Evolutionary conservation across 2,329 filamentous ascomycete genomes (phyloP).

Genomic region (Diplodia intermedia): DNA sequence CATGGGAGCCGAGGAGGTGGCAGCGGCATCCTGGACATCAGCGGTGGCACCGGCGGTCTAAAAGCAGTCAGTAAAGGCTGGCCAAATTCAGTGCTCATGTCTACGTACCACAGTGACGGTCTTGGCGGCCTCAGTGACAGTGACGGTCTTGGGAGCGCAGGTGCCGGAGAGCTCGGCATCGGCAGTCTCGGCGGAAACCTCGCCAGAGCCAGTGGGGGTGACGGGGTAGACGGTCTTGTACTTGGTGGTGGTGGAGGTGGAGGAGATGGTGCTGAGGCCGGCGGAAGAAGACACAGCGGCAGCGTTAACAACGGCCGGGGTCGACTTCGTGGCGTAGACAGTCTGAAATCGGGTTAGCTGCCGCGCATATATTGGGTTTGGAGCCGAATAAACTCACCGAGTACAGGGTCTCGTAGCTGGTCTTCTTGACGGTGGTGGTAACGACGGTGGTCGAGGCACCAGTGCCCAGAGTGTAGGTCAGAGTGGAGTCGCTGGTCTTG

Average conservation of each 20-base stretch:
- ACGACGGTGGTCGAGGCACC: conserved; percentile 55
- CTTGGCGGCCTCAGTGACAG: conserved; percentile 48
- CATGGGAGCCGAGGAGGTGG: conserved; percentile 28
- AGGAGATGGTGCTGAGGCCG: conserved; percentile 42
- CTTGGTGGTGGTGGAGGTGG: conserved; percentile 47
- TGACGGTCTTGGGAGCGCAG: conserved; percentile 40
- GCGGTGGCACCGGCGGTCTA: conserved; percentile 4
- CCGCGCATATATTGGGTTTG: not conserved
- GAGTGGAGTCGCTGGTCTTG: conserved; percentile 27
- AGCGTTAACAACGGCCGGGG: conserved; percentile 25
- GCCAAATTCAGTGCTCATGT: too few species aligned
- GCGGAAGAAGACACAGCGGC: conserved; percentile 26
- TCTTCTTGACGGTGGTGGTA: conserved; percentile 53
- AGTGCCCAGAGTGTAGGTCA: conserved; percentile 49
- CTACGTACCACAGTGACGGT: conserved; percentile 46
- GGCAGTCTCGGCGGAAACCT: conserved; percentile 24
- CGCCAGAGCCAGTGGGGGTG: conserved; percentile 30
- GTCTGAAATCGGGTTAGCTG: conserved; percentile 20
- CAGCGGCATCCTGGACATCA: conserved; percentile 21
- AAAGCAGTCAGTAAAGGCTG: not conserved
- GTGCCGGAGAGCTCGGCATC: conserved; percentile 34
- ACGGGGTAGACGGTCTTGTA: conserved; percentile 45
- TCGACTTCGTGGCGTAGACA: conserved; percentile 40
- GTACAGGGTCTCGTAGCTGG: conserved; percentile 44
- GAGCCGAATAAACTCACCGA: not conserved